Base-by-base conservation (phyloP, 1,139 yeast genomes). In the Cylindricascospora bacillispora region DNA sequence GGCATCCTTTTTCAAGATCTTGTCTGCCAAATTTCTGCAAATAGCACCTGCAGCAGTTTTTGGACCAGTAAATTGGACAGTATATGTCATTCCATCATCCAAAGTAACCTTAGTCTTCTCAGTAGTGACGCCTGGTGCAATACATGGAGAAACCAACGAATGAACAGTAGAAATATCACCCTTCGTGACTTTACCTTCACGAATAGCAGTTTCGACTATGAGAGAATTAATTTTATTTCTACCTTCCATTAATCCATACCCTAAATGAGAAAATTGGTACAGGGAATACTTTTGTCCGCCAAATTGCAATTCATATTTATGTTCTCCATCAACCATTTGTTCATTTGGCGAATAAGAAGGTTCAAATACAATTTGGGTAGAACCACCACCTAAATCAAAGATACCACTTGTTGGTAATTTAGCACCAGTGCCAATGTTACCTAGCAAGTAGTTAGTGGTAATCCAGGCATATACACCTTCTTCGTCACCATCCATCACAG, bases 391-490 rank as follows among this genome's bases (percentile, higher is more conserved):
- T 40, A 89, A 71, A 54, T 89, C 99, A 52, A 89, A 89, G 10
- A 89, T 93, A 6, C 97, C 98, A 30, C 94, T 94, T 9, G 98
- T 89, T 19, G 89, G 81, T 18, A 60, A 56, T 56, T 73, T 73
- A 28, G 71, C 77, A 13, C 70, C 57, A 16, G 74, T 61, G 16
- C 97, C 97, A 52, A 89, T 83, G 58, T 86, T 86, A 25, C 95
- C 95, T 43, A 89, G 67, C 40, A 89, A 63, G 55, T 76, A 89
- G 62, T 89, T 89, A 31, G 95, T 77, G 22, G 98, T 89, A 53
- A 89, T 79, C 99, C 99, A 89, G 1, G 98, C 98, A 49, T 73
- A 89, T n/a, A 89, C 95, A 54, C 98, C 99, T 62, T 89, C 98
- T 47, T 86, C 94, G 38, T 73, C 77, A 43, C 98, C 98, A 35